Evolutionary conservation across 2,329 filamentous ascomycete genomes (phyloP).

Genomic region (Pseudogymnoascus sp.): DNA sequence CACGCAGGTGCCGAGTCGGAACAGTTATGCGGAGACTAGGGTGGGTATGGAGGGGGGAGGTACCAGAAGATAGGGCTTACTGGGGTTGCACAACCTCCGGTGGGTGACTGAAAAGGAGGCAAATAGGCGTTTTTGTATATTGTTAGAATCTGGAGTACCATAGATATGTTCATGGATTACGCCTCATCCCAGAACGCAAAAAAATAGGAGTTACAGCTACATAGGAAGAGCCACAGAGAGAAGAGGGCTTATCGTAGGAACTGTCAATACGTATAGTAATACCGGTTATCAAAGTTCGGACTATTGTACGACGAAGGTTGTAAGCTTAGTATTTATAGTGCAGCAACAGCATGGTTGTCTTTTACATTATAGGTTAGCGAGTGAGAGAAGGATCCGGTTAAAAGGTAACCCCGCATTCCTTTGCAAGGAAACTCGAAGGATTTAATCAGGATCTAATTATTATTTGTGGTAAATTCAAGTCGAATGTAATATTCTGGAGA

Average conservation of each 20-base stretch:
- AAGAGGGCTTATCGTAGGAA: background rate
- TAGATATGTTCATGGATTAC: background rate
- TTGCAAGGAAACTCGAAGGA: background rate
- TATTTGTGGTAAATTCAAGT: background rate
- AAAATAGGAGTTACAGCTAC: background rate
- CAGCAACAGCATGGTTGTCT: no score
- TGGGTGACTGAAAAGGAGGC: background rate
- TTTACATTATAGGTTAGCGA: background rate
- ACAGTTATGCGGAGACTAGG: background rate
- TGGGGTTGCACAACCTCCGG: background rate
- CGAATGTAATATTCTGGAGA: background rate
- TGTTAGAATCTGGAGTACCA: background rate
- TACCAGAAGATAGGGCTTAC: background rate
- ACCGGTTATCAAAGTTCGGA: background rate
- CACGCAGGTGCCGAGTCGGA: background rate
- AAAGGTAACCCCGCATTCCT: background rate
- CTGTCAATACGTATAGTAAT: background rate
- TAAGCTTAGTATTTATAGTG: background rate
- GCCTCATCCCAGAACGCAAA: background rate
- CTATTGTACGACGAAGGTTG: slow-evolving; percentile 2
- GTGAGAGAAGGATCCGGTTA: background rate
- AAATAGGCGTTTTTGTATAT: background rate
- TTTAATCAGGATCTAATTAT: background rate
- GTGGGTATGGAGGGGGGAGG: background rate
- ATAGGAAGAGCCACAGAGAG: background rate